A percentile compares a stretch with the other conserved stretches of the same genome.
Conservation (phyloP, 345 rosid genomes). For the Citrus unshiu region DNA sequence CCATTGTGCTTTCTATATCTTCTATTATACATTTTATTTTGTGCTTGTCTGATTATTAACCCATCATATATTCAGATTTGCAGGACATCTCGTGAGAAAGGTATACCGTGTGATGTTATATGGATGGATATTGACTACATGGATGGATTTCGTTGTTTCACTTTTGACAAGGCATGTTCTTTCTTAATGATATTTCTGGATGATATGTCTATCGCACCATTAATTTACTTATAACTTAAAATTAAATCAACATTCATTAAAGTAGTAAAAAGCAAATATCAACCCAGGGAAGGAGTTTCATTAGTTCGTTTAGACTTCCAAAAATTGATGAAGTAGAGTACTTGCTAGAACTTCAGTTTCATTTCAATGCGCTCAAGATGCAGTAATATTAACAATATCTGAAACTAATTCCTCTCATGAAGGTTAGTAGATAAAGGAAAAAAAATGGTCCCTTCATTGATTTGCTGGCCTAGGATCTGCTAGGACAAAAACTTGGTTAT, state of each 20-base stretch:
- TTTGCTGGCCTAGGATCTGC: not conserved
- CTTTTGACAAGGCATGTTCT: slow-evolving; percentile 71
- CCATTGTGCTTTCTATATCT: not conserved
- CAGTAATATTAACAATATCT: not conserved
- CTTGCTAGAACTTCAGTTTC: not conserved
- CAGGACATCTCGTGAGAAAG: slow-evolving; percentile 71
- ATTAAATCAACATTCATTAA: not conserved
- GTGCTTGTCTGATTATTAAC: slow-evolving; percentile 8
- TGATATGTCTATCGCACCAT: not conserved
- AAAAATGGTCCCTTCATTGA: no score
- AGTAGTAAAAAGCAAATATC: not conserved
- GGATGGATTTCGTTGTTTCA: slow-evolving; percentile 97
- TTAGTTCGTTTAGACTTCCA: no score
- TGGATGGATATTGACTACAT: slow-evolving; percentile 99
- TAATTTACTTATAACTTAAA: not conserved
- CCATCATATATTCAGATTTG: slow-evolving; percentile 42
- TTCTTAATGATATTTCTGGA: not conserved
- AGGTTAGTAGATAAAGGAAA: not conserved
- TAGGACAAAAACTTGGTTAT: not conserved
- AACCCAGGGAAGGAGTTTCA: not conserved
- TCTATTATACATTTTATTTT: not conserved
- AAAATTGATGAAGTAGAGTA: not conserved
- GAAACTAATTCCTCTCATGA: not conserved
- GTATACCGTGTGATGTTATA: slow-evolving; percentile 81
- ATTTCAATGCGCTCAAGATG: not conserved